A percentile compares a stretch with the other conserved stretches of the same genome.
phyloP scores from a whole-genome alignment of 1,139 yeast genomes.

The Magnusiomyces magnusii region DNA sequence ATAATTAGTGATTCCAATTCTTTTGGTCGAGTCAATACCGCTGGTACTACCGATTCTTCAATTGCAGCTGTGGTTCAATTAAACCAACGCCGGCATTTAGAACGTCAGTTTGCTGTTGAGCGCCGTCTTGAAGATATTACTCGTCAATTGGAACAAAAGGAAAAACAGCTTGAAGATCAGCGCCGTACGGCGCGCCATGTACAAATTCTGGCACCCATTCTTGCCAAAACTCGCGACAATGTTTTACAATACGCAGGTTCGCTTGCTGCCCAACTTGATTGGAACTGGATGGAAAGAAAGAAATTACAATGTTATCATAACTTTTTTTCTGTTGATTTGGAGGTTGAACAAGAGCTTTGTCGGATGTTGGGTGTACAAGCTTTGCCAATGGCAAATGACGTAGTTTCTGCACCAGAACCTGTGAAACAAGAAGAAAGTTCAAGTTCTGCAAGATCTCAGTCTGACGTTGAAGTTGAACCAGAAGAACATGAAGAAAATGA shows the following conservation, averaged over 20 bases:
- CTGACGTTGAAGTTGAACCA: background rate
- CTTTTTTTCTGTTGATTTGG: constrained; percentile 34
- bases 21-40: background rate
- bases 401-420: background rate
- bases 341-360: constrained; percentile 24
- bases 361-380: background rate
- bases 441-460: background rate
- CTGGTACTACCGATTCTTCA: background rate
- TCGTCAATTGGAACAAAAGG: constrained; percentile 31
- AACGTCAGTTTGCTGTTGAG: constrained; percentile 19
- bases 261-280: constrained; percentile 44
- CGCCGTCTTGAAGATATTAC: constrained; percentile 32
- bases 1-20: background rate
- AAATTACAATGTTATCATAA: constrained; percentile 38
- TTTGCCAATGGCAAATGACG: background rate
- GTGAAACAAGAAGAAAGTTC: background rate
- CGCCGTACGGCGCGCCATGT: constrained; percentile 31
- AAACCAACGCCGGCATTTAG: constrained; percentile 5
- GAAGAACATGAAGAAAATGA: background rate
- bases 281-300: constrained; percentile 47
- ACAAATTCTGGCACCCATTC: background rate
- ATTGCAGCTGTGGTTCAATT: background rate
- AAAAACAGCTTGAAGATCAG: constrained; percentile 34
- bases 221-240: constrained; percentile 39
- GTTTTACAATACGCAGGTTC: constrained; percentile 40